Evolutionary conservation across 1,284 basidiomycete species (phyloP), one percentile per base, ranked within the genome.

Genomic region (Boletus subluridellus): DNA sequence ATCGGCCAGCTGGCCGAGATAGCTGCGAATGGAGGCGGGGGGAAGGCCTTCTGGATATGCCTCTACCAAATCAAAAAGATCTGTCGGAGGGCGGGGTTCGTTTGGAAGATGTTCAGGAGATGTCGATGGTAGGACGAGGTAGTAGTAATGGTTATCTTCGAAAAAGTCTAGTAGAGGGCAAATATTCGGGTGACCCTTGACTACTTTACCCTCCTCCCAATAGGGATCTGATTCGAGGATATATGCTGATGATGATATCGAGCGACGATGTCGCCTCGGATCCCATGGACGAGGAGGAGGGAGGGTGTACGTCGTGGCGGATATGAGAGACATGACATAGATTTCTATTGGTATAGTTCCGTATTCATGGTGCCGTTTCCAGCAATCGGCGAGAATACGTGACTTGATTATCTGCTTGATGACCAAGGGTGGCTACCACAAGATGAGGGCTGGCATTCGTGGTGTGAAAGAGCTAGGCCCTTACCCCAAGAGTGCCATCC

Each of bases 331-430:
- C 91, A 99, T 94, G 63, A 99, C 96, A 73, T 97, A 97, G 44
- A 99, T 97, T 77, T 99, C 97, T 75, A 98, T 95, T 8, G 97
- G 96, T 65, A 99, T 98, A 1, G 96, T 97, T 42, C 97, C 97
- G 68, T 94, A 85, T 60, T 90, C 85, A 44, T 93, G 92, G 73
- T 99, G 97, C 69, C 91, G 89, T 80, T 98, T 98, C 97, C 97
- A 99, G 73, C 95, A 99, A 76, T 99, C 96, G 24, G 96, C 97
- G 51, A 99, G 82, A 61, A 99, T 99, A 54, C 95, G 90, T 57
- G 93, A 95, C 77, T 99, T 99, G 80, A 98, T 96, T 69, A 99
- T 90, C 74, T 98, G 96, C 72, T 99, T 99, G 78, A 98, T 95
- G 65, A 98, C 89, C 57, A 98, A 77, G 21, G 84, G 82, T 34